Evolutionary conservation across 192 early-diverging fungal genomes (phyloP), one percentile per base, ranked within the genome.

Genomic region (Gaertneriomyces sp.): DNA sequence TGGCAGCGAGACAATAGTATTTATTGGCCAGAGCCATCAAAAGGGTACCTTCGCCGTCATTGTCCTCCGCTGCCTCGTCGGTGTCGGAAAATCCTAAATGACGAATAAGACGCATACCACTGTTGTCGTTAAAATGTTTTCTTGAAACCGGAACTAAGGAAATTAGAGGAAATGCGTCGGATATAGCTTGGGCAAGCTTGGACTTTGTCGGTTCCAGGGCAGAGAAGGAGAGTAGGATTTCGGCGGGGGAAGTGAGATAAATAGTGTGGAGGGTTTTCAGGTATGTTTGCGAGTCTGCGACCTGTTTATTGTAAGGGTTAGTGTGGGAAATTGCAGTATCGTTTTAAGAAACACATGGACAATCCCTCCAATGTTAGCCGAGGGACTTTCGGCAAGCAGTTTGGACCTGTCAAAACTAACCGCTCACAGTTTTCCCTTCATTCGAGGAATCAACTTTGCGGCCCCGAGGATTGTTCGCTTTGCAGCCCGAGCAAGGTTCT

Each of bases 221-320:
- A 1, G 85, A 82, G 45, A 63, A 51, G 19, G 85, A 76, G 5
- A 88, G 58, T 2, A 88, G 46, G 53, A 88, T 79, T 79, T 89
- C 83, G 14, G 50, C 49, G 1, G 89, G 88, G 19, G 83, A 61
- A 41, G 81, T 73, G 3, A 88, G 40, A 64, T 70, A 71, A 16
- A 91, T 71, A 53, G 82, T 83, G 41, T 89, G 80, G 39, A 91
- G 47, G 0, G 86, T 83, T 42, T 81, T 79, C 19, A 73, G 64
- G 64, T 87, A 90, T 4, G 81, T 85, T 53, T 77, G 81, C 1
- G 82, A 79, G 60, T 90, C 89, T 19, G 81, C 76, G 59, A 86
- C 78, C 87, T 89, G 63, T 11, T 12, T 16, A 39, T 8, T 17
- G 33, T 12, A 33, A 39, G 7, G 3, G 25, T 33, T 33, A 33